These are phyloP conservation scores for Thalassiosira ordinaria DNA, from an alignment of 352 stramenopile genomes.

Conservation along the genomic window DNA sequence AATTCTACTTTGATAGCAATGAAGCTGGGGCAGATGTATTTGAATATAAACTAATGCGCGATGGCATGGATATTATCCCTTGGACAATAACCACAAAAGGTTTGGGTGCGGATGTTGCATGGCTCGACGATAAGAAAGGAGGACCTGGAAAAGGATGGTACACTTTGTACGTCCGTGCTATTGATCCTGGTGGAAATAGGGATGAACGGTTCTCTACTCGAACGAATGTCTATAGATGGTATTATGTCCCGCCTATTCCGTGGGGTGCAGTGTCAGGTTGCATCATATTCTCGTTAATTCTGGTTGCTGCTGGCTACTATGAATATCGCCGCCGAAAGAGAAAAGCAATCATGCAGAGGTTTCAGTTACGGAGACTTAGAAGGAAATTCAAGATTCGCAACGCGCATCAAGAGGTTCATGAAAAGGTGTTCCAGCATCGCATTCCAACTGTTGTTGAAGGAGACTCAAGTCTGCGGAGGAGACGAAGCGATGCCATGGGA, in stretches of 20 bases:
- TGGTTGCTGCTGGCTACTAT: constrained; percentile 88
- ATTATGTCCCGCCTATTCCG: constrained; percentile 90
- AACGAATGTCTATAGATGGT: constrained; percentile 92
- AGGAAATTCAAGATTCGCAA: constrained; percentile 89
- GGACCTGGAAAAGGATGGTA: constrained; percentile 89
- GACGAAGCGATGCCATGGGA: constrained; percentile 13
- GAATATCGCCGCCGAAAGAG: constrained; percentile 92
- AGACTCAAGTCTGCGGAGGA: background rate
- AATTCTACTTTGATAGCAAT: constrained; percentile 91
- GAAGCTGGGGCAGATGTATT: constrained; percentile 89
- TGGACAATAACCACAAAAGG: constrained; percentile 68
- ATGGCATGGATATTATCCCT: constrained; percentile 86
- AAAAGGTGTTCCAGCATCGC: constrained; percentile 6
- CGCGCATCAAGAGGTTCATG: constrained; percentile 10
- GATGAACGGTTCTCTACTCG: constrained; percentile 87
- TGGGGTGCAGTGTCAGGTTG: constrained; percentile 90
- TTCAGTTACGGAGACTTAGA: constrained; percentile 93
- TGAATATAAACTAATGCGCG: constrained; percentile 91
- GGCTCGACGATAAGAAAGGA: constrained; percentile 81
- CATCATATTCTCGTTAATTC: constrained; percentile 85
- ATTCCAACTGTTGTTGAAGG: background rate
- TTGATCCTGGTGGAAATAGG: constrained; percentile 93
- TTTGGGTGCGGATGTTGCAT: constrained; percentile 70
- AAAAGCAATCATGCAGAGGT: constrained; percentile 91
- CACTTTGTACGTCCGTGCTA: constrained; percentile 87